These are phyloP conservation scores for Pseudoneurospora amorphoporcata DNA, from an alignment of 495 filamentous ascomycete species.

Conservation along the genomic window DNA sequence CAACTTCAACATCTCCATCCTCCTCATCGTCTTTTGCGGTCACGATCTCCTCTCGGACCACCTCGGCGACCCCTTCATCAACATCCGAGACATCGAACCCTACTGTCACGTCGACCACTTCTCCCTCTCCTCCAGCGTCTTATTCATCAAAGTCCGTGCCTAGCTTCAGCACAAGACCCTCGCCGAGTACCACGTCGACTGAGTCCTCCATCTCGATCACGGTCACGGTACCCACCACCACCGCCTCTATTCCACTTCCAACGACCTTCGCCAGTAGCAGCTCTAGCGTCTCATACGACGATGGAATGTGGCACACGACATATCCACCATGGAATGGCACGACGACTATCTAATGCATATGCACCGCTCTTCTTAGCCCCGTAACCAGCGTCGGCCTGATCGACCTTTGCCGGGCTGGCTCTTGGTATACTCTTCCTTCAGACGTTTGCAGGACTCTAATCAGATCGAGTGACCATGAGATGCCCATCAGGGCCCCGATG, in stretches of 20 bases:
- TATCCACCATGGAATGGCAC: conserved; percentile 33
- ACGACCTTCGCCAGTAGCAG: conserved; percentile 2
- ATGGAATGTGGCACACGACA: conserved; percentile 30
- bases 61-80: conserved; percentile 2
- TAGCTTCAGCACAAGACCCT: neutral
- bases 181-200: neutral
- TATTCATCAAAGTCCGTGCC: conserved; percentile 15
- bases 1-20: neutral
- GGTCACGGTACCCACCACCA: neutral
- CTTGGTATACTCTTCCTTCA: neutral
- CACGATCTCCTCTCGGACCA: neutral
- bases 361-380: conserved; percentile 6
- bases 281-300: conserved; percentile 16
- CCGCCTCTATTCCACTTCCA: neutral
- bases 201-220: neutral
- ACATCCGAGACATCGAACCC: neutral
- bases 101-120: neutral
- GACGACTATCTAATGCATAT: conserved; percentile 1
- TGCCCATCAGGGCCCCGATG: neutral
- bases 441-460: neutral
- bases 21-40: neutral
- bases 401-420: neutral
- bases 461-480: neutral
- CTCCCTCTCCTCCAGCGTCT: conserved; percentile 4
- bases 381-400: neutral